Base-by-base conservation (phyloP, 352 stramenopile species). In the Pythium phragmiticola region DNA sequence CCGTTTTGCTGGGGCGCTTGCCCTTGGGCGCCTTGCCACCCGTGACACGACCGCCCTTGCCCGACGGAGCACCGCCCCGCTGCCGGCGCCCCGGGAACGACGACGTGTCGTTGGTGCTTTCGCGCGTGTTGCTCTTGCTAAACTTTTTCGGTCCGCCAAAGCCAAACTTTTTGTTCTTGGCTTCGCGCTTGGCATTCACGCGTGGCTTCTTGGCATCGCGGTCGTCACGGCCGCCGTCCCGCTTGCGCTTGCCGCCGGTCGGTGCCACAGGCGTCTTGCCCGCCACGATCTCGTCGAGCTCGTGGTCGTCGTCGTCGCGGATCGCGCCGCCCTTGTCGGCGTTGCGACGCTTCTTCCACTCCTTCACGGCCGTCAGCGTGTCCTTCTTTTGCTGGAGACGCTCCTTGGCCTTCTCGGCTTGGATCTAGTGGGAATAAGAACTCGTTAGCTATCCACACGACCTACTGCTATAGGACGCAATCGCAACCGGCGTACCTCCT, bases 281-380 rank as follows among this genome's bases (percentile, higher is more conserved):
- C 57, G 58, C 76, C 39, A 90, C 78, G 63, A 88, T 88, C 23
- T 71, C 75, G 58, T 89, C 81, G 28, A 90, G 72, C 51, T 90
- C 74, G 57, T 69, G 69, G 56, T 92, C 81, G 50, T 90, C 78
- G 36, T 82, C 76, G 57, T 90, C 79, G 60, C 87, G 76, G 41
- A 76, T 68, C 1, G 69, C 75, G 3, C 74, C 75, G 19, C 75
- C 73, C 60, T 87, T 87, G 76, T 92, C 81, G 75, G 87, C 53
- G 74, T 78, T 76, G 88, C 89, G 61, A 16, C 84, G 80, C 75
- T 93, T 95, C 71, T 95, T 95, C 86, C 86, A 95, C 71, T 93
- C 84, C 73, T 95, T 93, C 36, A 95, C 82, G 7, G 84, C 82
- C 26, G 92, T 76, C n/a, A 93, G 74, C 60, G 86, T 93, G 57